Evolutionary conservation across 2,329 filamentous ascomycete species (phyloP).

Genomic region (Colletotrichum siamense): DNA sequence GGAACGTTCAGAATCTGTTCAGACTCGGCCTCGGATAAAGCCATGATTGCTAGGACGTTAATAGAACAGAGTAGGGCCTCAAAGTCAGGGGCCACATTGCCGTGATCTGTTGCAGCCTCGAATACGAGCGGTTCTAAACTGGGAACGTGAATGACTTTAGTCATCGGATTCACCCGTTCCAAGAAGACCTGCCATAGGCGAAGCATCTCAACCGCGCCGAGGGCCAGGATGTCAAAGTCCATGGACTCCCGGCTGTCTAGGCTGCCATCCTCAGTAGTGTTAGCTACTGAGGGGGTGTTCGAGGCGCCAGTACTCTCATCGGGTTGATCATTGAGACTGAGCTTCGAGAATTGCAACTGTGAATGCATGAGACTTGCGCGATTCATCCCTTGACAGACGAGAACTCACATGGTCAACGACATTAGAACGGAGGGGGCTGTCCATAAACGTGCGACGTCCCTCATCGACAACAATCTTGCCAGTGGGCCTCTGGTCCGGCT

Average conservation of each 20-base stretch:
- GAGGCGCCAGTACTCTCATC: neutral
- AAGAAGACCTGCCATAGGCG: slow-evolving; percentile 77
- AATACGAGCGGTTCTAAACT: slow-evolving; percentile 44
- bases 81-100: slow-evolving; percentile 19
- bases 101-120: slow-evolving; percentile 31
- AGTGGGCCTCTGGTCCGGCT: neutral
- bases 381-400: rapidly evolving
- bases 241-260: neutral
- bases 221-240: slow-evolving; percentile 8
- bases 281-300: neutral
- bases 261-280: neutral
- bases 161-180: slow-evolving; percentile 75
- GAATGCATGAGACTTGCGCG: neutral
- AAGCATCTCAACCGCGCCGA: slow-evolving; percentile 33
- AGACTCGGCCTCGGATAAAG: slow-evolving; percentile 63
- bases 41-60: slow-evolving; percentile 64
- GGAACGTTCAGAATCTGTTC: slow-evolving; percentile 52
- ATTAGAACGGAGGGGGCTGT: slow-evolving; percentile 57
- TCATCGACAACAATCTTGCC: slow-evolving; percentile 61
- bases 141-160: slow-evolving; percentile 75
- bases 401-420: slow-evolving; percentile 61
- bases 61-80: slow-evolving; percentile 70
- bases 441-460: slow-evolving; percentile 60
- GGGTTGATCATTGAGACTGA: neutral
- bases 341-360: neutral